These are phyloP conservation scores for Soucietia sequanensis DNA, from an alignment of 805 yeast species.

Conservation along the genomic window DNA sequence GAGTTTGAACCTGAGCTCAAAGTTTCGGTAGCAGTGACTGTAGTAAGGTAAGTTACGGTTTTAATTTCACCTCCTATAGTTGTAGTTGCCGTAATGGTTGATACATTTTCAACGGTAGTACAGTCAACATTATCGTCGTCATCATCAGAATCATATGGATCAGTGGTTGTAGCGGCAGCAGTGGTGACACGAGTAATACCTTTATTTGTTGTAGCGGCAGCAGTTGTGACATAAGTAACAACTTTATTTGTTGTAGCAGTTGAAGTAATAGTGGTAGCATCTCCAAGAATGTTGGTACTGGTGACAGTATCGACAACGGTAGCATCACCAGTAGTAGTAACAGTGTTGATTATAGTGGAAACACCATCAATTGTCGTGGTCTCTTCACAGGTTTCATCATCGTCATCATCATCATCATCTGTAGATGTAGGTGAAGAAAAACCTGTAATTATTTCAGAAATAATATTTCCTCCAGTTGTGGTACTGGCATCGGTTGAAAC, in stretches of 20 bases:
- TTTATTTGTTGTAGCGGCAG: constrained; percentile 3
- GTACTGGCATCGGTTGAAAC: constrained; percentile 3
- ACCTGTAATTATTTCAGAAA: constrained; percentile 3
- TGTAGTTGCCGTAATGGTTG: constrained; percentile 4
- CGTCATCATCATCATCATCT: constrained; percentile 8
- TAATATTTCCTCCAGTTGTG: neutral
- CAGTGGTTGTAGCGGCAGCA: constrained; percentile 3
- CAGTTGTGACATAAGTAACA: constrained; percentile 4
- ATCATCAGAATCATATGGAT: constrained; percentile 6
- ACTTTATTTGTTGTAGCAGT: constrained; percentile 4
- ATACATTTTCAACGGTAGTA: constrained; percentile 10
- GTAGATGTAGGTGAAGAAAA: constrained; percentile 6
- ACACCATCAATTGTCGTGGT: constrained; percentile 1
- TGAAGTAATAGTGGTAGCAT: constrained; percentile 4
- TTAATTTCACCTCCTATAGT: constrained; percentile 4
- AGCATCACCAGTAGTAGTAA: neutral
- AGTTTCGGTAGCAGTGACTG: constrained; percentile 4
- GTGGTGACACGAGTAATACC: constrained; percentile 5
- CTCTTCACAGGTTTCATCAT: constrained; percentile 6
- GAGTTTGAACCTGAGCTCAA: too few relatives aligned
- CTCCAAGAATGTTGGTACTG: constrained; percentile 2
- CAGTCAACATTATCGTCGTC: constrained; percentile 12
- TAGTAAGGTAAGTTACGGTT: constrained; percentile 7
- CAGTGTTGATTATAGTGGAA: constrained; percentile 1
- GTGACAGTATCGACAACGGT: constrained; percentile 1